A percentile compares a stretch with the other conserved stretches of the same genome.
Evolutionary conservation across 176 grass and related monocot species (phyloP).

Genomic region (Carex cristatella): DNA sequence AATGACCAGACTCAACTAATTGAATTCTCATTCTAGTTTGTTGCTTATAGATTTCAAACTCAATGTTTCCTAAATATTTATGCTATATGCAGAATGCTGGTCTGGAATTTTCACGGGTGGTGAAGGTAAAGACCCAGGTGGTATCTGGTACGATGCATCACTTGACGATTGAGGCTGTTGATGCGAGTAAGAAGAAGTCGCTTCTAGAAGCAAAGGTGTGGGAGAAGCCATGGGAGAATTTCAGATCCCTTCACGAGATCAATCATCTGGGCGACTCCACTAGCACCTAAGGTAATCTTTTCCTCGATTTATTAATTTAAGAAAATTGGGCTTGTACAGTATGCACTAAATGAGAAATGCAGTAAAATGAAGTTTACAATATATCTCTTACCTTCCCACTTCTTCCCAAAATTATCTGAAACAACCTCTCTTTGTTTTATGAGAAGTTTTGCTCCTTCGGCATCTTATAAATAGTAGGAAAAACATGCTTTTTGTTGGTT

Average conservation of each 20-base stretch:
- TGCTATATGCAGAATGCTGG: slow-evolving; percentile 40
- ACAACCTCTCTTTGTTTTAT: neutral
- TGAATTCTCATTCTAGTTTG: neutral
- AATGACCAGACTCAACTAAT: neutral
- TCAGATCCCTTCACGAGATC: slow-evolving; percentile 63
- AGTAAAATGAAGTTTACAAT: neutral
- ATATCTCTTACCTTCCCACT: neutral
- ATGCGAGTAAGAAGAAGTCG: slow-evolving; percentile 34
- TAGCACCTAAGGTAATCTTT: slow-evolving; percentile 21
- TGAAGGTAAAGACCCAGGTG: slow-evolving; percentile 51
- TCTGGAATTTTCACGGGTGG: slow-evolving; percentile 46
- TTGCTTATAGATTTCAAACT: neutral
- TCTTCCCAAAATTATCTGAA: neutral
- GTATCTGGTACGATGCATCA: slow-evolving; percentile 58
- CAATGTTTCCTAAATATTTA: neutral
- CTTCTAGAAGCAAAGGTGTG: slow-evolving; percentile 71
- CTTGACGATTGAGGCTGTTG: slow-evolving; percentile 48
- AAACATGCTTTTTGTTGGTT: neutral
- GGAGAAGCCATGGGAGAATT: slow-evolving; percentile 61
- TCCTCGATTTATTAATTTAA: neutral
- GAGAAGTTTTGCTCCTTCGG: neutral
- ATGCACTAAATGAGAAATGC: neutral
- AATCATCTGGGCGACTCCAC: slow-evolving; percentile 32
- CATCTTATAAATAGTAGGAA: neutral
- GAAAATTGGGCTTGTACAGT: neutral